A percentile compares a stretch with the other conserved stretches of the same genome.
Evolutionary conservation across 2,329 filamentous ascomycete genomes (phyloP).

Genomic region (Aureobasidium lini): DNA sequence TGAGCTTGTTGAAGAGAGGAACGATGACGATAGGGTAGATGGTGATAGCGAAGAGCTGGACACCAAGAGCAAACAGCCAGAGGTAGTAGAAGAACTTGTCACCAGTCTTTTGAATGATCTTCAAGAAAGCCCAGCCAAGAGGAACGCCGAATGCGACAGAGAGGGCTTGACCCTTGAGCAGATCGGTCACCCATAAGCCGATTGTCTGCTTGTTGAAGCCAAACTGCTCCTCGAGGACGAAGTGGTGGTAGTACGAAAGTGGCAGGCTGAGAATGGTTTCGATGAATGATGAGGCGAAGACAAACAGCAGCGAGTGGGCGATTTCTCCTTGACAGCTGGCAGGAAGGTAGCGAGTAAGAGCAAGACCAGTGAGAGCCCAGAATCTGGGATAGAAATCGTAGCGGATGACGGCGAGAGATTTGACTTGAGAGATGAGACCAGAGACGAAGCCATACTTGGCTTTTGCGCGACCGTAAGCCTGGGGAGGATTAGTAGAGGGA

Average conservation of each 20-base stretch:
- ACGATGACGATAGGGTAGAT: conserved; percentile 93
- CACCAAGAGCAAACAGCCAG: conserved; percentile 81
- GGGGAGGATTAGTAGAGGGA: conserved; percentile 14
- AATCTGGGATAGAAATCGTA: conserved; percentile 85
- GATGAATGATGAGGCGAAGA: conserved; percentile 77
- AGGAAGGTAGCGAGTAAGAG: conserved; percentile 68
- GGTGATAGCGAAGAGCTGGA: conserved; percentile 92
- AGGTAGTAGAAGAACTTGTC: conserved; percentile 96
- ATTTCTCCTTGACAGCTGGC: conserved; percentile 83
- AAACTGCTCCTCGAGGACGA: conserved; percentile 92
- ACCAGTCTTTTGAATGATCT: conserved; percentile 90
- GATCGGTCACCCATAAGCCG: conserved; percentile 78
- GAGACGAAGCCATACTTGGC: conserved; percentile 78
- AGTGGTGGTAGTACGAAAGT: conserved; percentile 82
- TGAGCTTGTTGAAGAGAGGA: conserved; percentile 96
- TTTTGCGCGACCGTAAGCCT: conserved; percentile 92
- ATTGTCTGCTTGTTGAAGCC: conserved; percentile 98
- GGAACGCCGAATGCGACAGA: conserved; percentile 74
- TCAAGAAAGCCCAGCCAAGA: conserved; percentile 83
- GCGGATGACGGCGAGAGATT: conserved; percentile 84
- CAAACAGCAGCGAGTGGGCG: conserved; percentile 83
- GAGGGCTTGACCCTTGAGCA: conserved; percentile 84
- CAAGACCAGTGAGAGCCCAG: conserved; percentile 72
- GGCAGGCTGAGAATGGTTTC: conserved; percentile 75
- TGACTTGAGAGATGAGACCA: conserved; percentile 75